phyloP scores from a whole-genome alignment of 371 early-diverging fungal genomes.

The Blakeslea trispora region DNA sequence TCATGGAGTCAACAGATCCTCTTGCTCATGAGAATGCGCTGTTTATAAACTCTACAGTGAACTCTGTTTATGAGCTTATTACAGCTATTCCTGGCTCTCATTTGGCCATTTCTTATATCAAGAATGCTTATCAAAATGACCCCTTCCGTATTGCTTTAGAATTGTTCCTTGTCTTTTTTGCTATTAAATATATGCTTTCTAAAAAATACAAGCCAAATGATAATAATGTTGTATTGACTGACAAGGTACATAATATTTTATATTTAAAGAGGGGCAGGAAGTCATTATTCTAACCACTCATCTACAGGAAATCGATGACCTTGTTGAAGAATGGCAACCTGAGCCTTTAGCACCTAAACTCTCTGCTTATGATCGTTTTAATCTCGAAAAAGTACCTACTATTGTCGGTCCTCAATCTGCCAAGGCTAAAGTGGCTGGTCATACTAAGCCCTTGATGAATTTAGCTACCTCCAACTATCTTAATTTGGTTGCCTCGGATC shows the following conservation, averaged over 20 bases:
- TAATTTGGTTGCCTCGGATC: conserved; percentile 76
- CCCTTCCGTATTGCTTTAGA: conserved; percentile 92
- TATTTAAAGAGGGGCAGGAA: neutral
- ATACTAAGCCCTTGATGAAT: conserved; percentile 73
- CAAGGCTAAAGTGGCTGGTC: conserved; percentile 55
- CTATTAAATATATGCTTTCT: conserved; percentile 85
- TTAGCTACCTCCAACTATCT: conserved; percentile 88
- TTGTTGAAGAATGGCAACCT: conserved; percentile 95
- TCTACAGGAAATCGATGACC: conserved; percentile 66
- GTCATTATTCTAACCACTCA: neutral
- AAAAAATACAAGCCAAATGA: conserved; percentile 86
- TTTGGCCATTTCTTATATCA: conserved; percentile 80
- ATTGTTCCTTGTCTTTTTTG: conserved; percentile 82
- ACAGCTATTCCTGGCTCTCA: conserved; percentile 75
- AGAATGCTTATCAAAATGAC: conserved; percentile 95
- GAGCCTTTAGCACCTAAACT: conserved; percentile 90
- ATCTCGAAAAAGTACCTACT: conserved; percentile 79
- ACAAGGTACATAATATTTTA: conserved; percentile 78
- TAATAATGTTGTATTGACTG: conserved; percentile 80
- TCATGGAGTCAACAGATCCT: conserved; percentile 11
- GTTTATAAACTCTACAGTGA: conserved; percentile 50
- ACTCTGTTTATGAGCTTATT: conserved; percentile 42
- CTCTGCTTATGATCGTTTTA: conserved; percentile 70
- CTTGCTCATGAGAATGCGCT: conserved; percentile 34
- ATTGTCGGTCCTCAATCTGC: conserved; percentile 70